Evolutionary conservation across 78 protist species (phyloP).

Genomic region (Salpingoeca rosetta): DNA sequence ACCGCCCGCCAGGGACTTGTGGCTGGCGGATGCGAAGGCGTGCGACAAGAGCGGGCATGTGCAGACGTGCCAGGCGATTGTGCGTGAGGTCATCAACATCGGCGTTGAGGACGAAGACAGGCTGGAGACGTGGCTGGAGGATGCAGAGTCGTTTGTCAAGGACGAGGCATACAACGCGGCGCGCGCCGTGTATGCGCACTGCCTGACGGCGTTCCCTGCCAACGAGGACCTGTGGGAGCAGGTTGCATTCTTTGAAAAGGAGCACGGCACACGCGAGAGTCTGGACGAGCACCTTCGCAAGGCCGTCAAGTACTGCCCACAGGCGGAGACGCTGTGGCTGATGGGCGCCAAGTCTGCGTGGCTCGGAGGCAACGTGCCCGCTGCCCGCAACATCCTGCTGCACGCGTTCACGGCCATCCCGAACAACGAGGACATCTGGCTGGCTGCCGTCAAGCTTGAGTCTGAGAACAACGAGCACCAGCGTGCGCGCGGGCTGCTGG

Average conservation of each 20-base stretch:
- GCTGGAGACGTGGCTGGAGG: conserved; percentile 73
- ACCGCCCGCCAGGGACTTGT: conserved; percentile 43
- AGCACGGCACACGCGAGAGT: conserved; percentile 29
- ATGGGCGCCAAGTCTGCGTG: conserved; percentile 87
- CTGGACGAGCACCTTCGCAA: conserved; percentile 55
- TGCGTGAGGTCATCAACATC: conserved; percentile 38
- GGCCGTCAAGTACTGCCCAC: conserved; percentile 77
- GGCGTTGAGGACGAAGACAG: conserved; percentile 81
- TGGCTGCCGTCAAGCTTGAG: conserved; percentile 92
- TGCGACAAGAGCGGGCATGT: conserved; percentile 42
- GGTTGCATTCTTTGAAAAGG: conserved; percentile 71
- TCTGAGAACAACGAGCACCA: conserved; percentile 54
- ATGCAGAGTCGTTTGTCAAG: conserved; percentile 48
- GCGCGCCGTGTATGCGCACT: conserved; percentile 69
- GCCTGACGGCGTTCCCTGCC: conserved; percentile 54
- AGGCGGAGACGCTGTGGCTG: conserved; percentile 85
- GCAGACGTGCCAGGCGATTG: conserved; percentile 42
- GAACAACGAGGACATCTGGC: conserved; percentile 73
- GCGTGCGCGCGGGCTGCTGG: conserved; percentile 55
- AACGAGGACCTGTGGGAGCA: conserved; percentile 71
- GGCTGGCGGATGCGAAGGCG: conserved; percentile 68
- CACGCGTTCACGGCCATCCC: conserved; percentile 73
- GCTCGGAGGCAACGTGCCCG: conserved; percentile 51
- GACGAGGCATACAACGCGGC: conserved; percentile 30
- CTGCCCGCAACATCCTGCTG: conserved; percentile 57